Evolutionary conservation across 2,329 filamentous ascomycete genomes (phyloP), one percentile per base, ranked within the genome.

Genomic region (Pseudopithomyces maydicus): DNA sequence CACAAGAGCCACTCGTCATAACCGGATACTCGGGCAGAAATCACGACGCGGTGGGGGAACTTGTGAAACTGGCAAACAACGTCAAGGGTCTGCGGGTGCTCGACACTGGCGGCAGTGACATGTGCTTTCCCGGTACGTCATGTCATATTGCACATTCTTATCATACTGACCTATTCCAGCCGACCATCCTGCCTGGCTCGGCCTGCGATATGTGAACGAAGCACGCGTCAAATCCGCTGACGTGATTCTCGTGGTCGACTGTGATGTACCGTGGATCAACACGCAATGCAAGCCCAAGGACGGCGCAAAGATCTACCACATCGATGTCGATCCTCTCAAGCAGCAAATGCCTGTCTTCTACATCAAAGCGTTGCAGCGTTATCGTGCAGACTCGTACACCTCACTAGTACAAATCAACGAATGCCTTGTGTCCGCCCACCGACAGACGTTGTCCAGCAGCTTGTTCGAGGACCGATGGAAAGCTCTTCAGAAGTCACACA

Each of bases 261-360:
- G 92, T 62, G 93, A 97, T 70, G 92, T 97, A 0, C 93, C 93
- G 0, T 97, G 92, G 92, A 92, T 97, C 54, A 88, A 89, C n/a
- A 95, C 91, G 0, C 86, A 87, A 58, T 88, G 84, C 76, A 81
- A 82, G 44, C 88, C 88, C 0, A 81, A 78, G 3, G 73, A 78
- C 1, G 76, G 79, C 6, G 83, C 86, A 2, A 85, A 81, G 57
- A 84, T 90, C 60, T 82, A 85, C 55, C 88, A 90, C 64, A 79
- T 90, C 48, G 88, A 90, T 63, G 79, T 85, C 35, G 88, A 90
- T 60, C 86, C 88, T 1, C 76, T 90, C 20, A 90, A 90, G 58
- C 81, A 85, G 59, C 81, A 85, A 60, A 85, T 86, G 76, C 82
- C 83, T 0, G 79, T 86, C 22, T 85, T 82, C 67, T 85, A 85